phyloP scores from a whole-genome alignment of 257 asterid genomes.

The Coffea eugenioides region DNA sequence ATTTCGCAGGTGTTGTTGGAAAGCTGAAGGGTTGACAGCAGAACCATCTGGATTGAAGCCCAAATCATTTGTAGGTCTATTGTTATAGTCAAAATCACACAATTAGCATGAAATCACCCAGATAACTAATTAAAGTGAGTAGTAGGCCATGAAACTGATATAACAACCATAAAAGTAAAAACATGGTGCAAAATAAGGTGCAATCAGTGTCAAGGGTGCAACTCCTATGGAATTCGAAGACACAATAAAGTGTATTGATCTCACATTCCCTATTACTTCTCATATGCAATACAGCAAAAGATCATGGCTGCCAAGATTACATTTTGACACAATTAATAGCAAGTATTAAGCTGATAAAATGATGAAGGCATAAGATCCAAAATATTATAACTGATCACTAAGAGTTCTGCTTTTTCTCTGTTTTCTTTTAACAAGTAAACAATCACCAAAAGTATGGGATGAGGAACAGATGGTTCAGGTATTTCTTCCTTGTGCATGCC shows the following conservation, averaged over 20 bases:
- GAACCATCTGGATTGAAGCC: slow-evolving; percentile 92
- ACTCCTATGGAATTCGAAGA: not conserved
- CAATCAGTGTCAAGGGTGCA: not conserved
- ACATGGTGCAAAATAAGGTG: not conserved
- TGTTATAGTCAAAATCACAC: slow-evolving; percentile 18
- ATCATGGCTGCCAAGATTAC: not conserved
- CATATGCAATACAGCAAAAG: not conserved
- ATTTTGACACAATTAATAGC: not conserved
- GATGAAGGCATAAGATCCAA: not conserved
- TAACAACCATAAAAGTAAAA: not conserved
- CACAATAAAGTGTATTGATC: not conserved
- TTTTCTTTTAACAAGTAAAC: not conserved
- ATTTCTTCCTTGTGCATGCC: not conserved
- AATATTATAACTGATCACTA: not conserved
- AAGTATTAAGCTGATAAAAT: not conserved
- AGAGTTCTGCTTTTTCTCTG: not conserved
- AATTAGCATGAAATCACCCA: slow-evolving; percentile 5
- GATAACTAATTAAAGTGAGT: not conserved
- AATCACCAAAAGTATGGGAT: not conserved
- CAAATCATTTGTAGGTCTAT: slow-evolving; percentile 43
- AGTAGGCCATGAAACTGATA: not conserved
- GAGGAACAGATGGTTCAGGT: not conserved
- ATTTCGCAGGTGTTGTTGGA: slow-evolving; percentile 83
- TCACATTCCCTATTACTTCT: not conserved
- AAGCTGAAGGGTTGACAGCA: slow-evolving; percentile 85